A percentile compares a stretch with the other conserved stretches of the same genome.
These are phyloP conservation scores for Xerocomellus amylosporus DNA, from an alignment of 768 basidiomycete species.

Conservation along the genomic window DNA sequence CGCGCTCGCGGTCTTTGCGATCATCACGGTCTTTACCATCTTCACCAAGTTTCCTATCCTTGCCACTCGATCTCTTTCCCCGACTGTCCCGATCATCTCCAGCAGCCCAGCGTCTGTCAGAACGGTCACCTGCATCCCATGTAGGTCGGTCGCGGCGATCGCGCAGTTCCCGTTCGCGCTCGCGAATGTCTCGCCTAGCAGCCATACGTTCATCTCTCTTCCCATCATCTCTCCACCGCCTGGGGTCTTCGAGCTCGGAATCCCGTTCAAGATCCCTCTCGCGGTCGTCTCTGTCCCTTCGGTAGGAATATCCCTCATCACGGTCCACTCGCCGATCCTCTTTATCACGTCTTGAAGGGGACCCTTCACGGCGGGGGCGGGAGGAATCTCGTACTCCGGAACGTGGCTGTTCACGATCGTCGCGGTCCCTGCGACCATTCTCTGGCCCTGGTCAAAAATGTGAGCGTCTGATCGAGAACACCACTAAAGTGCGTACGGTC, in stretches of 20 bases:
- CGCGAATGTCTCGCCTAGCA: slow-evolving; percentile 33
- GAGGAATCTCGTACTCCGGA: slow-evolving; percentile 66
- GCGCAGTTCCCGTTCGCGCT: slow-evolving; percentile 42
- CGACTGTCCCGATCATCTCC: slow-evolving; percentile 71
- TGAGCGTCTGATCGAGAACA: slow-evolving; percentile 1
- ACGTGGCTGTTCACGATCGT: slow-evolving; percentile 63
- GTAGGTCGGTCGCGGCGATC: slow-evolving; percentile 48
- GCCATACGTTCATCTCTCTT: slow-evolving; percentile 74
- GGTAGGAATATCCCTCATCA: slow-evolving; percentile 25
- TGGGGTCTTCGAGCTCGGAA: slow-evolving; percentile 59
- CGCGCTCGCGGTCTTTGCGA: slow-evolving; percentile 54
- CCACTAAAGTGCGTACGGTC: slow-evolving; percentile 49
- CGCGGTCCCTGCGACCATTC: slow-evolving; percentile 51
- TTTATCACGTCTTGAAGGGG: slow-evolving; percentile 49
- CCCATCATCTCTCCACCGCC: slow-evolving; percentile 82
- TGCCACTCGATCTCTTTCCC: slow-evolving; percentile 54
- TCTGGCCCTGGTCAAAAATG: slow-evolving; percentile 44
- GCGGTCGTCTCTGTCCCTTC: slow-evolving; percentile 37
- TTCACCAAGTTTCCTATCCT: slow-evolving; percentile 54
- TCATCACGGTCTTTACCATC: slow-evolving; percentile 50
- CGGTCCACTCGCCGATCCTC: slow-evolving; percentile 38
- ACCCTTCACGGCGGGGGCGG: slow-evolving; percentile 55
- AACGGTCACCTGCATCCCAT: slow-evolving; percentile 51
- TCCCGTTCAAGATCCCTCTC: slow-evolving; percentile 46
- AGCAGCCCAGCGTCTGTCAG: slow-evolving; percentile 48